Conservation (phyloP, 768 basidiomycete genomes). For the Panaeolus papilionaceus region DNA sequence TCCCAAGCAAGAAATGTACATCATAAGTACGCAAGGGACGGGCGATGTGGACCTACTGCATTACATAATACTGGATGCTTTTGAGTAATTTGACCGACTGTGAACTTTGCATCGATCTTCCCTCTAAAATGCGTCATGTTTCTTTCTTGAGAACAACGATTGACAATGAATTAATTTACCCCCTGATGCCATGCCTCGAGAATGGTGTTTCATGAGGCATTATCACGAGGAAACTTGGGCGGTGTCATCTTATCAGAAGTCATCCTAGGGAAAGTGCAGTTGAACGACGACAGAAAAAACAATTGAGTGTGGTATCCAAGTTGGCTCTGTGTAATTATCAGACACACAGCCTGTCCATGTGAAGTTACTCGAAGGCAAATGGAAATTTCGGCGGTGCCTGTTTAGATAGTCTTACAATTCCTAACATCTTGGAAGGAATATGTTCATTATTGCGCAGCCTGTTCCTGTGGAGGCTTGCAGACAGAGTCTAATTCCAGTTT, state of each 20-base stretch:
- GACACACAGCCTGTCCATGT: too few species aligned
- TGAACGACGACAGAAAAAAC: neutral
- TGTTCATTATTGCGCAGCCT: neutral
- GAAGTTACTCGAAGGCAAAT: too few species aligned
- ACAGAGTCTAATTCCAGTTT: too few species aligned
- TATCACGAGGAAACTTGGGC: too few species aligned
- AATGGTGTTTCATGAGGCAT: neutral
- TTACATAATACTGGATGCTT: too few species aligned
- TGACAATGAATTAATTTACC: neutral
- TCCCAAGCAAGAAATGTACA: too few species aligned
- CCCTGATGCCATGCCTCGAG: too few species aligned
- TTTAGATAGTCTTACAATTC: neutral
- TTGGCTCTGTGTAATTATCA: neutral
- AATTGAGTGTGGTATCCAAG: neutral
- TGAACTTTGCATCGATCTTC: neutral
- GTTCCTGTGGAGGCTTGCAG: neutral
- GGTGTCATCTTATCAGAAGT: neutral
- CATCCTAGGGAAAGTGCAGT: neutral
- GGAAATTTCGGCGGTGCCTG: neutral
- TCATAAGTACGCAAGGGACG: too few species aligned
- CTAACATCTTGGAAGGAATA: neutral
- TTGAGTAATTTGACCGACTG: neutral
- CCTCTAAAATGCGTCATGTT: neutral
- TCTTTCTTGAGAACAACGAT: neutral
- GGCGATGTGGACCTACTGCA: too few species aligned